phyloP scores from a whole-genome alignment of 495 filamentous ascomycete genomes.

The Beverwykella pulmonaria region DNA sequence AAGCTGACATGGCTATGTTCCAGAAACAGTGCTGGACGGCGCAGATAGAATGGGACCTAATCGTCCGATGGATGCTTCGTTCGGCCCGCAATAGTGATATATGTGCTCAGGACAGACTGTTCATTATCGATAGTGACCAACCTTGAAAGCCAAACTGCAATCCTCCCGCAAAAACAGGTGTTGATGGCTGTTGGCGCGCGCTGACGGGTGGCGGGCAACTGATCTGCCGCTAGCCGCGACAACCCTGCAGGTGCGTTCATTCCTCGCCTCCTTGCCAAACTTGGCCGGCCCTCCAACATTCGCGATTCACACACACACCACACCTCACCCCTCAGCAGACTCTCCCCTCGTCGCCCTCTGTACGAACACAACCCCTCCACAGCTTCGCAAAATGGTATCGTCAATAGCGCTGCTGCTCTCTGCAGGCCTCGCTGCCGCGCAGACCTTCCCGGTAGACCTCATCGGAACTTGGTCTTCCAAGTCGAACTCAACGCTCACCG shows the following conservation, averaged over 20 bases:
- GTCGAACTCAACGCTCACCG: slow-evolving; percentile 70
- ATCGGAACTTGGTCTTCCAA: slow-evolving; percentile 80
- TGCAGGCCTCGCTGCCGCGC: slow-evolving; percentile 35
- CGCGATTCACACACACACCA: slow-evolving; percentile 14
- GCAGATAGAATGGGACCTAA: neutral
- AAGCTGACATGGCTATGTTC: slow-evolving; percentile 49
- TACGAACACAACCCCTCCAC: neutral
- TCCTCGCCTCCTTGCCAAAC: slow-evolving; percentile 33
- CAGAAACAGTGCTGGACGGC: slow-evolving; percentile 21
- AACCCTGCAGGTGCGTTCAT: slow-evolving; percentile 30
- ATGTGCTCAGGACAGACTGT: too few species aligned
- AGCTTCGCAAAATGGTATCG: slow-evolving; percentile 19
- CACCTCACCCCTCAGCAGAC: neutral
- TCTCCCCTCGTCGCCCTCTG: neutral
- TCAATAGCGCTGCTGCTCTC: slow-evolving; percentile 28
- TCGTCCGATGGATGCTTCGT: neutral
- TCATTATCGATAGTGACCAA: neutral
- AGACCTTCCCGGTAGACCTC: slow-evolving; percentile 51
- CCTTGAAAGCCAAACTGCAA: too few species aligned
- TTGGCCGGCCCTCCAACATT: slow-evolving; percentile 10
- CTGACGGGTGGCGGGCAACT: slow-evolving; percentile 19
- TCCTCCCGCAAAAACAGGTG: neutral
- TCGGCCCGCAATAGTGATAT: too few species aligned
- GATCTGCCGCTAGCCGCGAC: slow-evolving; percentile 26
- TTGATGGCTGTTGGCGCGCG: neutral